Conservation (phyloP, 129 eudicot species). For the Arctium minus region DNA sequence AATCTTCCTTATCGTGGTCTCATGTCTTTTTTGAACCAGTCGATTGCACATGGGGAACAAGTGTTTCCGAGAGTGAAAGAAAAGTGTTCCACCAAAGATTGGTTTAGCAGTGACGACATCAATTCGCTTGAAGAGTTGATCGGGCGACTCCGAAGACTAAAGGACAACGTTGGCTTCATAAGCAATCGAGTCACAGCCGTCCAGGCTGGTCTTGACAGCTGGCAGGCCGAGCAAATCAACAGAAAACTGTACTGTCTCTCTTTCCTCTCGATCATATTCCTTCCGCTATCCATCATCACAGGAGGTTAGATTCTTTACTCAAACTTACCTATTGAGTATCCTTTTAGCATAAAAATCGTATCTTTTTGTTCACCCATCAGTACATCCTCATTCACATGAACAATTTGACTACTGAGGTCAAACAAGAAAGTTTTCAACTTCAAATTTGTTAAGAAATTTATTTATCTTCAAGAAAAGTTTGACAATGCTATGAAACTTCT, state of each 20-base stretch:
- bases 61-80: slow-evolving; percentile 85
- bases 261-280: slow-evolving; percentile 73
- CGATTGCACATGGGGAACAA: slow-evolving; percentile 85
- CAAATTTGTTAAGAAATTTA: not conserved
- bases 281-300: slow-evolving; percentile 69
- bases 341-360: not conserved
- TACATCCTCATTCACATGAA: not conserved
- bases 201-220: slow-evolving; percentile 83
- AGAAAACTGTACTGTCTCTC: slow-evolving; percentile 72
- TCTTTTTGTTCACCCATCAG: not conserved
- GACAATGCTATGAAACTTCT: not conserved
- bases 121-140: slow-evolving; percentile 64
- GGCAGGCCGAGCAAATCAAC: slow-evolving; percentile 87
- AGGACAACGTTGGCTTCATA: slow-evolving; percentile 79
- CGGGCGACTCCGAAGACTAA: slow-evolving; percentile 66
- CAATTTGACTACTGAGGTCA: not conserved
- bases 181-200: slow-evolving; percentile 78
- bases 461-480: not conserved
- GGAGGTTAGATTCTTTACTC: slow-evolving; percentile 52
- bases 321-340: not conserved
- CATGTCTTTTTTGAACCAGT: slow-evolving; percentile 30
- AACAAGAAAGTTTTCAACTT: not conserved
- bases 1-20: not conserved
- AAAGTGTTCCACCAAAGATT: slow-evolving; percentile 65
- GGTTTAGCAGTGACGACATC: slow-evolving; percentile 63